Conservation (phyloP, 75 land plant species). For the Chamaecyparis obtusa region DNA sequence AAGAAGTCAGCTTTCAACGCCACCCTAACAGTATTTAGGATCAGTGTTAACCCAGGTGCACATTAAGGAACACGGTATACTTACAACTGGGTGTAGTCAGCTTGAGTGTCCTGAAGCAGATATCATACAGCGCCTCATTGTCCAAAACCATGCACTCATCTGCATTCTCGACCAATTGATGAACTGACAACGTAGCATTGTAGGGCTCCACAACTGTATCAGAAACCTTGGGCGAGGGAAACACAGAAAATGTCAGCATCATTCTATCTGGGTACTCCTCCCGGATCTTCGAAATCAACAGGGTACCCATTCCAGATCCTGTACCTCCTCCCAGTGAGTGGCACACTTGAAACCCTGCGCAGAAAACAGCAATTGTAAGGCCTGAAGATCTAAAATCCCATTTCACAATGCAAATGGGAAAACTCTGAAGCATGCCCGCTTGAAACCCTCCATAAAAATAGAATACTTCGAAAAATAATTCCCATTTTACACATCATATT, state of each 20-base stretch:
- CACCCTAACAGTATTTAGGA: background rate
- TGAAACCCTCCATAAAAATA: no score
- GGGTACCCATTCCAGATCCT: conserved; percentile 72
- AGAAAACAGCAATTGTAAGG: background rate
- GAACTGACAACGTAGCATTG: conserved; percentile 71
- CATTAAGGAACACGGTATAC: background rate
- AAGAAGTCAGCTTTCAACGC: background rate
- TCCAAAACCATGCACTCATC: conserved; percentile 69
- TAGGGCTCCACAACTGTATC: conserved; percentile 73
- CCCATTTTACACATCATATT: no score
- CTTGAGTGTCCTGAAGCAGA: conserved; percentile 72
- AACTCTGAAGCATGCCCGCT: background rate
- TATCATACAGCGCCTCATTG: conserved; percentile 53
- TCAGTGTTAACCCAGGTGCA: background rate
- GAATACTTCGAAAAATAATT: background rate
- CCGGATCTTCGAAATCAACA: conserved; percentile 57
- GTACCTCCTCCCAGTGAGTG: conserved; percentile 76
- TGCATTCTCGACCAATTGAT: conserved; percentile 57
- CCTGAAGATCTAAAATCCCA: background rate
- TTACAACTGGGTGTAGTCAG: conserved; percentile 72
- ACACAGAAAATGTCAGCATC: conserved; percentile 75
- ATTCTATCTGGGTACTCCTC: conserved; percentile 66
- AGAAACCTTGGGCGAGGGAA: conserved; percentile 62
- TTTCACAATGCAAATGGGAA: background rate
- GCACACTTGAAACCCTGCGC: conserved; percentile 64